Percentiles rank a stretch among this genome's conserved stretches.
Conservation (phyloP, 140 eudicot genomes). For the Artemisia princeps region DNA sequence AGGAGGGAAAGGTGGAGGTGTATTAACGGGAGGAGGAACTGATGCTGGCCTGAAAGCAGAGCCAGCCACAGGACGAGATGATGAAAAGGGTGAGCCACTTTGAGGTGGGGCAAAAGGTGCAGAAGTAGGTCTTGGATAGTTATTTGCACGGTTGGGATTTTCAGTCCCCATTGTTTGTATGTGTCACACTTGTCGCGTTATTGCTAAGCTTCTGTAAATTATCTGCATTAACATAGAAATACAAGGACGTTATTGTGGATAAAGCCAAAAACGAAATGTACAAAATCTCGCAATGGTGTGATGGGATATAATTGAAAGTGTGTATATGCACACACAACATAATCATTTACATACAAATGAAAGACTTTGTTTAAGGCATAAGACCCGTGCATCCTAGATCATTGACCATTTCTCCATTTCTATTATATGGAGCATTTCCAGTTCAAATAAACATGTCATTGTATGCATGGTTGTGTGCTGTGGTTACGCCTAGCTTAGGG, state of each 20-base stretch:
- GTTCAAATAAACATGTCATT: not conserved
- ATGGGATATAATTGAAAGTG: not conserved
- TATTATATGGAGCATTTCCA: constrained; percentile 2
- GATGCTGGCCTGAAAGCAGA: constrained; percentile 47
- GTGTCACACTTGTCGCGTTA: constrained; percentile 24
- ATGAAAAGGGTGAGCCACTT: constrained; percentile 45
- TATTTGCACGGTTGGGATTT: constrained; percentile 52
- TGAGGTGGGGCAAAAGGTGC: constrained; percentile 62
- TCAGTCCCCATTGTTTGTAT: constrained; percentile 63
- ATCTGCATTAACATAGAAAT: constrained; percentile 27
- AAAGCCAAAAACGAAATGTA: not conserved
- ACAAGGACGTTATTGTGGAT: too few relatives aligned
- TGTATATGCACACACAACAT: not conserved
- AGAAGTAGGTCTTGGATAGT: constrained; percentile 49
- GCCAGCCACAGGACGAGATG: constrained; percentile 62
- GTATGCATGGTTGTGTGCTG: constrained; percentile 11
- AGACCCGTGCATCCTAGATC: constrained; percentile 10
- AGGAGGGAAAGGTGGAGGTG: constrained; percentile 45
- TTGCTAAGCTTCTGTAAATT: constrained; percentile 22
- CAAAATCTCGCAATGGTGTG: not conserved
- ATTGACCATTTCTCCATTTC: not conserved
- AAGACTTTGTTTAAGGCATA: not conserved
- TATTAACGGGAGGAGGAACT: constrained; percentile 28
- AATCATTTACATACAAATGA: not conserved
- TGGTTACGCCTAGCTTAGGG: not conserved